Percentiles rank a stretch among this genome's conserved stretches.
Evolutionary conservation across 2,329 filamentous ascomycete species (phyloP).

Genomic region (Mycosphaerella sp.): DNA sequence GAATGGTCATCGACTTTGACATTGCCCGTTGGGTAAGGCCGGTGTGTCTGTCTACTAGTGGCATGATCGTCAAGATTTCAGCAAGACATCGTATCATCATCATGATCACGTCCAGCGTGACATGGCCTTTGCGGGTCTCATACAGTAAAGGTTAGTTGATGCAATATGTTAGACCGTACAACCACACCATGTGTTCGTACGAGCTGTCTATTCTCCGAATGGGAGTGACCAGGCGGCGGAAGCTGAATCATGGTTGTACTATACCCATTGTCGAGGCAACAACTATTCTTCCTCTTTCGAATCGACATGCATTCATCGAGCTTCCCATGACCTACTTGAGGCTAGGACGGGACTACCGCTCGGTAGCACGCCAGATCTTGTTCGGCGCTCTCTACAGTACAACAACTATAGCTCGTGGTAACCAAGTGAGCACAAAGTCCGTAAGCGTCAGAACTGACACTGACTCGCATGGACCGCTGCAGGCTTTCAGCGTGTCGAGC

Average conservation of each 20-base stretch:
- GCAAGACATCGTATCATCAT: no score
- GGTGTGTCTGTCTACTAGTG: no score
- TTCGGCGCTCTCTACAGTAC: background rate
- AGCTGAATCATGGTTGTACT: background rate
- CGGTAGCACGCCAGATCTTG: background rate
- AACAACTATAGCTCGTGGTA: background rate
- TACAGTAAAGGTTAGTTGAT: background rate
- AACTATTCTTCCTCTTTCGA: background rate
- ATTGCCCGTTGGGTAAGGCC: no score
- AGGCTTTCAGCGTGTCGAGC: background rate
- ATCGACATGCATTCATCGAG: background rate
- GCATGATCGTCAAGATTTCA: no score
- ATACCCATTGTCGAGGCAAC: conserved; percentile 1
- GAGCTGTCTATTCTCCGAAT: conserved; percentile 4
- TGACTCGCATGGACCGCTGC: background rate
- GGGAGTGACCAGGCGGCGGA: conserved; percentile 1
- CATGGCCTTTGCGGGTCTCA: background rate
- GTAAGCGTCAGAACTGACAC: background rate
- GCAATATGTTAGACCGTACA: background rate
- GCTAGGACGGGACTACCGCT: background rate
- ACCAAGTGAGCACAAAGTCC: background rate
- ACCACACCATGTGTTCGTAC: background rate
- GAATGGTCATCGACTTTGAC: no score
- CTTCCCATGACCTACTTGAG: background rate
- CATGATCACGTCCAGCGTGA: no score